Evolutionary conservation across 345 rosid genomes (phyloP), one percentile per base, ranked within the genome.

Genomic region (Gossypium rotundifolium): DNA sequence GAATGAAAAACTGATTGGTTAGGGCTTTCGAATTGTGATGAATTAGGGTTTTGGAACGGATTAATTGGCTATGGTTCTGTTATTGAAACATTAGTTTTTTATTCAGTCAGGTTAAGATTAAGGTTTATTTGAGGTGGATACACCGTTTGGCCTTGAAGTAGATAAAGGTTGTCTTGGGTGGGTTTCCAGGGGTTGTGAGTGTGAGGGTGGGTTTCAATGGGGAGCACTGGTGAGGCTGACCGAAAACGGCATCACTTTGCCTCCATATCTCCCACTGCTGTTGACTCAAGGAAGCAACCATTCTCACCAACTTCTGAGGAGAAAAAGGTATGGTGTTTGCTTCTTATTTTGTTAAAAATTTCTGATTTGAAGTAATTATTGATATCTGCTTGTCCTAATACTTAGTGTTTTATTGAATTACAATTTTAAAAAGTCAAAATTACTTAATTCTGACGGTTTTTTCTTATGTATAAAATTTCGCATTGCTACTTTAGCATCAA

Each of bases 211-310:
- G 65, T 17, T 75, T 78, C 65, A 76, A 94, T 94, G 98, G 97
- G 90, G 87, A 94, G 97, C 82, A 85, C 92, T 10, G 98, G 91
- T 33, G 97, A 94, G 83, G 92, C 97, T 1, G 98, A 92, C 81
- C 87, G 96, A 69, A 94, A 92, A 80, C 83, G 89, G 86, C 93
- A 93, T 70, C 96, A 86, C 81, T 83, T 94, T 69, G 86, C 83
- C 88, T 85, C 97, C 18, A 69, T 90, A 73, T 91, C 98, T 18
- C 91, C 97, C 22, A 85, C 91, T 13, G 87, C 88, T 75, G 88
- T 92, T 38, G 82, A 85, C 25, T 84, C 89, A 16, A 92, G 88
- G 81, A 88, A 88, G 80, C 90, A 86, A 72, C 94, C 91, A 40
- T 87, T 86, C 53, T 80, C 83, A 65, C 88, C 87, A 12, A 60